Evolutionary conservation across 225 moss, liverwort and hornwort genomes (phyloP).

Genomic region (Sphagnum contortum): DNA sequence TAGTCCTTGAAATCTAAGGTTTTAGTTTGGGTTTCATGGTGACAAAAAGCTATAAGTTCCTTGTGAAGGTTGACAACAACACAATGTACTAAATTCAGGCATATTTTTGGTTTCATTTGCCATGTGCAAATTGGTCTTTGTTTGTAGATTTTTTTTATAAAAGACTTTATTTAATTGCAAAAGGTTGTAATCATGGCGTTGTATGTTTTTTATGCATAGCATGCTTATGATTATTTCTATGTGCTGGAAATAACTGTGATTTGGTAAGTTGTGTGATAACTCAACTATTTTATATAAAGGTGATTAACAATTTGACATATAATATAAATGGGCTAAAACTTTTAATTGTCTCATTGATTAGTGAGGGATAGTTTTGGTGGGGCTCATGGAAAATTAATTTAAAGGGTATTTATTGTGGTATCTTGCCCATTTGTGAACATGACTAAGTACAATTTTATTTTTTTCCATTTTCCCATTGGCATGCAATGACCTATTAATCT

Average conservation of each 20-base stretch:
- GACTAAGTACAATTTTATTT: neutral
- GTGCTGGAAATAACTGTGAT: conserved; percentile 84
- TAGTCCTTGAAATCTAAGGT: neutral
- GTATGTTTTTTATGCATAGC: conserved; percentile 53
- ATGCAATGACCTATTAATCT: neutral
- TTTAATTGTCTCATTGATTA: neutral
- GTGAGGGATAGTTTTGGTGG: neutral
- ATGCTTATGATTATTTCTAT: conserved; percentile 73
- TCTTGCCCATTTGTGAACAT: too few species aligned
- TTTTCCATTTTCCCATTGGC: neutral
- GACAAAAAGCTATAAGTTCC: neutral
- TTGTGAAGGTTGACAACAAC: too few species aligned
- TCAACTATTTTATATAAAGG: too few species aligned
- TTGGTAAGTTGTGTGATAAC: conserved; percentile 22
- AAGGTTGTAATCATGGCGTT: conserved; percentile 54
- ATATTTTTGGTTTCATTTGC: too few species aligned
- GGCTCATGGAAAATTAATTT: too few species aligned
- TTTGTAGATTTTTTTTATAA: too few species aligned
- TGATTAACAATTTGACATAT: neutral
- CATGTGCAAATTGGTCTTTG: too few species aligned
- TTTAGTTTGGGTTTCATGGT: neutral
- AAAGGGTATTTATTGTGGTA: too few species aligned
- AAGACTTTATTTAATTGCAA: conserved; percentile 5
- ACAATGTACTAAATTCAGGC: too few species aligned
- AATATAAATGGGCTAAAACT: neutral